Conservation (phyloP, 1,139 yeast genomes). For the Yamadazyma conglobata region DNA sequence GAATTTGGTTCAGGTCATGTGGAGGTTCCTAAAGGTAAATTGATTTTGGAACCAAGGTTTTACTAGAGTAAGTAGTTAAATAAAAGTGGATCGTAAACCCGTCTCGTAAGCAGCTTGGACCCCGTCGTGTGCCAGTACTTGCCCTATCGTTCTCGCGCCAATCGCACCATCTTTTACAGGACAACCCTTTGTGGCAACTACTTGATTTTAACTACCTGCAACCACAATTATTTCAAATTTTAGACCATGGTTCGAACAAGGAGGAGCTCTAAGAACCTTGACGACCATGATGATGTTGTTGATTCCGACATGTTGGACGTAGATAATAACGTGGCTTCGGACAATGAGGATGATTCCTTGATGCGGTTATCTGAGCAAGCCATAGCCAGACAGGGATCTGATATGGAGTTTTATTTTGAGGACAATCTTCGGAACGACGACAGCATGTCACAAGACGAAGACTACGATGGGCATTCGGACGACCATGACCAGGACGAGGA, state of each 20-base stretch:
- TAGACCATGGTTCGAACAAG: conserved; percentile 1
- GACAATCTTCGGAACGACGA: conserved; percentile 1
- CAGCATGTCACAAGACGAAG: conserved; percentile 3
- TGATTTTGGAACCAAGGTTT: conserved; percentile 55
- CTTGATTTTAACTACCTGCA: too few species aligned
- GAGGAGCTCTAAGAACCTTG: conserved; percentile 4
- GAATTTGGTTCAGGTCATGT: conserved; percentile 56
- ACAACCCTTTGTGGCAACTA: too few species aligned
- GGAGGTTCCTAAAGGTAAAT: conserved; percentile 51
- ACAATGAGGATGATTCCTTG: conserved; percentile 23
- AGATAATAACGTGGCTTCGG: conserved; percentile 11
- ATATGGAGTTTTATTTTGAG: background rate
- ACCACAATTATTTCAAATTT: too few species aligned
- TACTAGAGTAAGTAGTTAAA: too few species aligned
- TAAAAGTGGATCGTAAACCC: too few species aligned
- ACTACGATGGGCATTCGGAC: background rate
- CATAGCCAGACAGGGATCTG: conserved; percentile 12
- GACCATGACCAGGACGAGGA: background rate
- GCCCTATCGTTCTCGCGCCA: too few species aligned
- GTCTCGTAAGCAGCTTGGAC: too few species aligned
- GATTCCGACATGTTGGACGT: conserved; percentile 3
- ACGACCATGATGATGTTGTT: conserved; percentile 8
- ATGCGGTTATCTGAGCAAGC: conserved; percentile 22
- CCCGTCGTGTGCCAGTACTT: too few species aligned
- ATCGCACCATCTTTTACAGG: too few species aligned